phyloP scores from a whole-genome alignment of 345 rosid species.

The Salix caprea region DNA sequence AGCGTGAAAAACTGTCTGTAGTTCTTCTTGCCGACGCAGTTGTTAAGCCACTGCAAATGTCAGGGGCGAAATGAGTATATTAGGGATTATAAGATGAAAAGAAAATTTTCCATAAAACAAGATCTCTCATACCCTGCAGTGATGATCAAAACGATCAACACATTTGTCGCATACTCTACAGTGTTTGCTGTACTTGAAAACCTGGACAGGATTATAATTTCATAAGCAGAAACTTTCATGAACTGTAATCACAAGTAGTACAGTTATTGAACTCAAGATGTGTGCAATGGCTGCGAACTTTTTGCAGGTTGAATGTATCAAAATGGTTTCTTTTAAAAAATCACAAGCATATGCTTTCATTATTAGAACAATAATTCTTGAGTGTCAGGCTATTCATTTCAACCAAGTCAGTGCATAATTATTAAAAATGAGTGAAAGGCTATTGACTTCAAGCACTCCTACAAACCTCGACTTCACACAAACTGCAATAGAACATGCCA shows the following conservation, averaged over 20 bases:
- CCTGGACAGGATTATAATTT: slow-evolving; percentile 41
- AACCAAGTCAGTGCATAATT: neutral
- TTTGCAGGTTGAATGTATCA: neutral
- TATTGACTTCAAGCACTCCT: slow-evolving; percentile 11
- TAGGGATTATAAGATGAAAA: slow-evolving; percentile 5
- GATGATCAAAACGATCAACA: slow-evolving; percentile 88
- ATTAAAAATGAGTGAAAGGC: neutral
- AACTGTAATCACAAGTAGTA: neutral
- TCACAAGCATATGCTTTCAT: neutral
- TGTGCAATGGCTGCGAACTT: neutral
- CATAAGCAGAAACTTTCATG: slow-evolving; percentile 1
- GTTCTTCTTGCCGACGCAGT: slow-evolving; percentile 82
- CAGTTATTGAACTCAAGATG: neutral
- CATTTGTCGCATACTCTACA: slow-evolving; percentile 98
- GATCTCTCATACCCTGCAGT: slow-evolving; percentile 71
- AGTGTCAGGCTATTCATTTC: neutral
- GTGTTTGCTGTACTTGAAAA: slow-evolving; percentile 94
- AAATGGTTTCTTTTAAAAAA: neutral
- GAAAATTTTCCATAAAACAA: slow-evolving; percentile 2
- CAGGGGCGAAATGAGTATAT: slow-evolving; percentile 12
- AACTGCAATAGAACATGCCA: slow-evolving; percentile 95
- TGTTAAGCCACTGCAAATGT: slow-evolving; percentile 86
- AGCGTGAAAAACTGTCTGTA: slow-evolving; percentile 90
- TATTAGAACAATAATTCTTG: neutral
- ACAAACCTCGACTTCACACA: slow-evolving; percentile 95